Conservation (phyloP, 1,284 basidiomycete genomes). For the Microbotryomycetes sp. region DNA sequence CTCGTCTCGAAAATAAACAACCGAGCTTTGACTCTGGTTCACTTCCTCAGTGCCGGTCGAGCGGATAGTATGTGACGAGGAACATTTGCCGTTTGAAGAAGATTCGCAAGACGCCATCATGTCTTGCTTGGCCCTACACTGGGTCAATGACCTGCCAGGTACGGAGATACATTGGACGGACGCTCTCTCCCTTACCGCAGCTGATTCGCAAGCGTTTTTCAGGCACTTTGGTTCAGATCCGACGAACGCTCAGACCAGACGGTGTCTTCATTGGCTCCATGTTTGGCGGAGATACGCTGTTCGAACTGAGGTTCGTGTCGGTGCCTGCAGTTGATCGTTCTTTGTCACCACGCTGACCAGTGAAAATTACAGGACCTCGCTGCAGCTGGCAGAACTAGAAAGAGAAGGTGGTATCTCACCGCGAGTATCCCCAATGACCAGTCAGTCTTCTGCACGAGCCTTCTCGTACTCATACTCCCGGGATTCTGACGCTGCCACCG, state of each 20-base stretch:
- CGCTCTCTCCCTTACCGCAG: no score
- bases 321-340: neutral
- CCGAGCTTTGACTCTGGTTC: neutral
- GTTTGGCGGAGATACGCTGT: slow-evolving; percentile 92
- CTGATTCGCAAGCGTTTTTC: neutral
- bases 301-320: slow-evolving; percentile 66
- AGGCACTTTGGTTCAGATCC: slow-evolving; percentile 86
- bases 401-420: slow-evolving; percentile 93
- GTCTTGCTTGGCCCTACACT: slow-evolving; percentile 85
- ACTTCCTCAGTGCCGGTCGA: slow-evolving; percentile 58
- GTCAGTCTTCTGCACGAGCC: slow-evolving; percentile 45
- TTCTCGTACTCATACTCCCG: neutral
- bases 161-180: slow-evolving; percentile 16
- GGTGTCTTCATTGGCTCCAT: slow-evolving; percentile 92
- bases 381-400: slow-evolving; percentile 92
- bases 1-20: no score
- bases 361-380: slow-evolving; percentile 52
- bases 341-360: no score
- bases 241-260: slow-evolving; percentile 77
- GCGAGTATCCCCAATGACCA: slow-evolving; percentile 93
- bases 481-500: no score
- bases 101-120: slow-evolving; percentile 86
- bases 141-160: slow-evolving; percentile 98
- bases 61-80: slow-evolving; percentile 69
- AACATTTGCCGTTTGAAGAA: slow-evolving; percentile 57